A percentile compares a stretch with the other conserved stretches of the same genome.
phyloP scores from a whole-genome alignment of 768 basidiomycete species.

The Termitomyces sp. region DNA sequence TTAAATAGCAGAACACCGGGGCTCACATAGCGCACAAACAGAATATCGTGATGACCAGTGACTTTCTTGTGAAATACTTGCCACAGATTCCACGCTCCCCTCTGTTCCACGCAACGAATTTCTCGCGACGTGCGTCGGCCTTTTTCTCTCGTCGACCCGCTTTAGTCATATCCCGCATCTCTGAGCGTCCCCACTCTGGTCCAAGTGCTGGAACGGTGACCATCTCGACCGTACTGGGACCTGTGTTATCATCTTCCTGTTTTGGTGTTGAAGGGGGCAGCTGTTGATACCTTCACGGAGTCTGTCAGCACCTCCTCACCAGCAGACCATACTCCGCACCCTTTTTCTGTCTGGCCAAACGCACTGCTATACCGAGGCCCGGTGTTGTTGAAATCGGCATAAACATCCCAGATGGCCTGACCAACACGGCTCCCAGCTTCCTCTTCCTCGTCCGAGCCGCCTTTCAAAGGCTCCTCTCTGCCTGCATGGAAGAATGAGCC shows the following conservation, averaged over 20 bases:
- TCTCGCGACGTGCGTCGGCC: slow-evolving; percentile 47
- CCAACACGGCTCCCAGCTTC: slow-evolving; percentile 30
- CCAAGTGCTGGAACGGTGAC: slow-evolving; percentile 92
- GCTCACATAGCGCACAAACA: slow-evolving; percentile 56
- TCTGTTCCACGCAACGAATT: slow-evolving; percentile 76
- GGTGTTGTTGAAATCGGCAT: slow-evolving; percentile 86
- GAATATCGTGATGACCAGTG: slow-evolving; percentile 69
- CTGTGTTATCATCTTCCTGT: slow-evolving; percentile 31
- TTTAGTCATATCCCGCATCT: slow-evolving; percentile 77
- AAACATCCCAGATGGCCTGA: slow-evolving; percentile 71
- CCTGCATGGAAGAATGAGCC: slow-evolving; percentile 67
- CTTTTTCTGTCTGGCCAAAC: slow-evolving; percentile 44
- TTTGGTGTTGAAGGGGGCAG: slow-evolving; percentile 39
- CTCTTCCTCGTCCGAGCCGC: slow-evolving; percentile 72
- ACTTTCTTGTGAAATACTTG: slow-evolving; percentile 69
- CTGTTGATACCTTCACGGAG: slow-evolving; percentile 42
- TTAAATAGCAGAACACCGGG: not conserved
- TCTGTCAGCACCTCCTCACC: slow-evolving; percentile 9
- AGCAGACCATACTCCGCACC: slow-evolving; percentile 34
- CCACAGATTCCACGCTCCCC: slow-evolving; percentile 82
- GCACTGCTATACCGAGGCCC: slow-evolving; percentile 75
- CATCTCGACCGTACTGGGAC: slow-evolving; percentile 67
- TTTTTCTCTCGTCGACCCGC: slow-evolving; percentile 65
- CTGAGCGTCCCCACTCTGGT: slow-evolving; percentile 82
- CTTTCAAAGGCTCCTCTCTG: slow-evolving; percentile 75